Evolutionary conservation across 140 eudicot genomes (phyloP), one percentile per base, ranked within the genome.

Genomic region (Senecio squalidus): DNA sequence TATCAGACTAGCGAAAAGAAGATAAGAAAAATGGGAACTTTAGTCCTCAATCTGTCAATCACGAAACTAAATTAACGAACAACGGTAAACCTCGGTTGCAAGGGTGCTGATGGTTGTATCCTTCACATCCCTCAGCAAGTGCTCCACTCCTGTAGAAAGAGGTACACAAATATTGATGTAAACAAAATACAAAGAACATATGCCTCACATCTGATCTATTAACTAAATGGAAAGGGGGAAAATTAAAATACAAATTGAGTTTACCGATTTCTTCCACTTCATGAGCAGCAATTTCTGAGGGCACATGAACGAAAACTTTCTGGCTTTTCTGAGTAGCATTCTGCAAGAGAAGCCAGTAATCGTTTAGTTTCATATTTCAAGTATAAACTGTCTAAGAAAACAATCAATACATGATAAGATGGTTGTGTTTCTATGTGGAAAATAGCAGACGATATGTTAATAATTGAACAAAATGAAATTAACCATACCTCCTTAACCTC

Each of bases 201-300:
- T 30, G 26, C 39, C n/a, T 57, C 25, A 15, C 23, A 9, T 10
- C 30, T 1, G 14, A 21, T 50, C 29, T 60, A 29, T 33, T 16
- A 31, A 24, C 33, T 49, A 5, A 3, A 8, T 9, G 9, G 11
- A 1, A 10, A 1, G 10, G 10, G 13, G 50, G 49, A 6, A 9
- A 10, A 1, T 4, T 13, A 27, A 39, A 20, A 13, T 14, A 29
- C 17, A n/a, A 39, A 7, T 11, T n/a, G 21, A 41, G 17, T 48
- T 65, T 78, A 91, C 98, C 98, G 26, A 91, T 91, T 84, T 91
- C 98, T 79, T 91, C 98, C 74, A 91, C 98, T 79, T 91, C 97
- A 64, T 90, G 97, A 25, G 97, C 97, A 62, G 97, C 95, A 47
- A 90, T 90, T 74, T 90, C 97, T 4, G 97, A 90, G 53, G 94